Percentiles rank a stretch among this genome's conserved stretches.
Conservation (phyloP, 257 asterid species). For the Coffea canephora region DNA sequence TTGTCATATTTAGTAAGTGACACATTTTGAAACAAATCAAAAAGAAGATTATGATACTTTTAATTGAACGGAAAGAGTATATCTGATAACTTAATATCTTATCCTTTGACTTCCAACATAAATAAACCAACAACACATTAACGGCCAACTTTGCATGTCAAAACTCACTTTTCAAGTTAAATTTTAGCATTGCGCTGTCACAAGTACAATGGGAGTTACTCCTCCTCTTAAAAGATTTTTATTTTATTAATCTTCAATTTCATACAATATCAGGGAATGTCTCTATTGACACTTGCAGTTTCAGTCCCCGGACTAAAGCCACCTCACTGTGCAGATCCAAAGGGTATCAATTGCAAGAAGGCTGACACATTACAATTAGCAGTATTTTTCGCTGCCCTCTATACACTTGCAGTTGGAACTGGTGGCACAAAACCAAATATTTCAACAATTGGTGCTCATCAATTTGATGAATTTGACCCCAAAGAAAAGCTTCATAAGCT, state of each 20-base stretch:
- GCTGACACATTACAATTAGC: conserved; percentile 53
- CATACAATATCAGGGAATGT: conserved; percentile 62
- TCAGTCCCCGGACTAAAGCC: conserved; percentile 65
- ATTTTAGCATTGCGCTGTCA: too few relatives aligned
- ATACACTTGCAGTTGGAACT: conserved; percentile 71
- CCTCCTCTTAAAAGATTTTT: too few relatives aligned
- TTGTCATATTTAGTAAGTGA: too few relatives aligned
- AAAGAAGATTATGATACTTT: too few relatives aligned
- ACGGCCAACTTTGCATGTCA: not conserved
- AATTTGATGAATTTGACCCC: conserved; percentile 82
- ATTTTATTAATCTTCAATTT: not conserved
- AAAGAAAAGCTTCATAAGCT: conserved; percentile 78
- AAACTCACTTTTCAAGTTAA: too few relatives aligned
- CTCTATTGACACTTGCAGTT: conserved; percentile 60
- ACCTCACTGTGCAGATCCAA: conserved; percentile 49
- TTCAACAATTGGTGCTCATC: conserved; percentile 88
- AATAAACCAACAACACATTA: too few relatives aligned
- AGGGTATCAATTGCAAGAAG: conserved; percentile 41
- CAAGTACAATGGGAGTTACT: too few relatives aligned
- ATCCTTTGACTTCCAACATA: too few relatives aligned
- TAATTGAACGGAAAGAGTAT: too few relatives aligned
- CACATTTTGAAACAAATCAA: too few relatives aligned
- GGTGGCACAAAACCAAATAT: conserved; percentile 92
- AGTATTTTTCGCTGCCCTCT: conserved; percentile 72
- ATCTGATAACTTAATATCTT: too few relatives aligned